These are phyloP conservation scores for Zasmidium citrigriseum DNA, from an alignment of 2,329 filamentous ascomycete genomes.

Conservation along the genomic window DNA sequence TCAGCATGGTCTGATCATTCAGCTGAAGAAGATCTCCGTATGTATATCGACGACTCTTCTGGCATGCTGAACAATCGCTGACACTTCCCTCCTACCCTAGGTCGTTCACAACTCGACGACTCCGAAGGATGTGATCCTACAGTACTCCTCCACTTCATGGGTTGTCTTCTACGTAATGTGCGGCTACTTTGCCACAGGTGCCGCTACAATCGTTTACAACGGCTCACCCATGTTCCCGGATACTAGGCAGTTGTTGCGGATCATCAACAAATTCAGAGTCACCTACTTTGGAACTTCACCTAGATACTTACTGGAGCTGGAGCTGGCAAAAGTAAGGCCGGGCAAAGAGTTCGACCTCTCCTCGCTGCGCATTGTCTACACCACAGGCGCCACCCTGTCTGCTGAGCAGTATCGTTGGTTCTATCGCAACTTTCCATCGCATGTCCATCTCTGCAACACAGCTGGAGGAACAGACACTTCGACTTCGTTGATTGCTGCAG, in stretches of 20 bases:
- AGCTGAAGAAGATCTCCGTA: constrained; percentile 49
- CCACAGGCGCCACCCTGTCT: constrained; percentile 47
- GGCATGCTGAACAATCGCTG: not conserved
- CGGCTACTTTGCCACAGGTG: constrained; percentile 29
- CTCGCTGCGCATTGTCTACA: constrained; percentile 45
- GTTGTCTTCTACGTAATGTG: constrained; percentile 46
- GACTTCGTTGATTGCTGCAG: constrained; percentile 46
- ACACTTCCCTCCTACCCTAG: not conserved
- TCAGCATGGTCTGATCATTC: constrained; percentile 42
- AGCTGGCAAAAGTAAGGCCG: constrained; percentile 38
- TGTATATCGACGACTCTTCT: no score
- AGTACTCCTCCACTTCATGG: constrained; percentile 51
- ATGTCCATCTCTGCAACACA: constrained; percentile 43
- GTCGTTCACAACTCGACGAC: constrained; percentile 47
- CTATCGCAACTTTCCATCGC: constrained; percentile 43
- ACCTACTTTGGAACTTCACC: constrained; percentile 49
- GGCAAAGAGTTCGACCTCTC: constrained; percentile 41
- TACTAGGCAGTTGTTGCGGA: constrained; percentile 38
- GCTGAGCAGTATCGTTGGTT: constrained; percentile 49
- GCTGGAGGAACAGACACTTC: constrained; percentile 53
- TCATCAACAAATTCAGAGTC: constrained; percentile 39
- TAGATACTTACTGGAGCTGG: constrained; percentile 47
- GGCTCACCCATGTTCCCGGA: constrained; percentile 46
- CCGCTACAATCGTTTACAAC: constrained; percentile 46
- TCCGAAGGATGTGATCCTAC: constrained; percentile 43